These are phyloP conservation scores for Rheum nobile DNA, from an alignment of 148 eudicot genomes.

Conservation along the genomic window DNA sequence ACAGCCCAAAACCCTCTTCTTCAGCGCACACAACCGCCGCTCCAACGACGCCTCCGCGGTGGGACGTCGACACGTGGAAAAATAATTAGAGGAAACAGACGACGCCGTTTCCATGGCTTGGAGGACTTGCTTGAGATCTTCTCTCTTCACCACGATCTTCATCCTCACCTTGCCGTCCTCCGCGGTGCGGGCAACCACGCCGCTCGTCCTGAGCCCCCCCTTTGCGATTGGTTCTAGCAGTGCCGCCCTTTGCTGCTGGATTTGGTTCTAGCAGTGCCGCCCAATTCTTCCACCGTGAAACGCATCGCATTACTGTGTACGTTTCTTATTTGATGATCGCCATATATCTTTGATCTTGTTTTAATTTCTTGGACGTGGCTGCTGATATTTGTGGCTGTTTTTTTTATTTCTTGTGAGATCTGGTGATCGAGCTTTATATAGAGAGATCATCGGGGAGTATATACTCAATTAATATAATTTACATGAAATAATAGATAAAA, in stretches of 20 bases:
- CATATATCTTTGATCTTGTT: neutral
- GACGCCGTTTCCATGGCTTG: constrained; percentile 15
- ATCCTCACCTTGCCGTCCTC: constrained; percentile 36
- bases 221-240: constrained; percentile 32
- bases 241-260: constrained; percentile 11
- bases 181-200: constrained; percentile 19
- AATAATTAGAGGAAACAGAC: neutral
- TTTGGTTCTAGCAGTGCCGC: constrained; percentile 12
- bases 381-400: neutral
- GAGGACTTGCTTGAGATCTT: constrained; percentile 40
- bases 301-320: neutral
- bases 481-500: neutral
- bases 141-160: constrained; percentile 39
- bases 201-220: no score
- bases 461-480: no score
- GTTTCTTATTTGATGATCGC: neutral
- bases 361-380: neutral
- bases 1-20: constrained; percentile 14
- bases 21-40: constrained; percentile 34
- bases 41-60: no score
- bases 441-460: neutral
- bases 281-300: neutral
- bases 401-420: no score
- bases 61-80: neutral
- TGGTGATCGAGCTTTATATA: no score